A percentile compares a stretch with the other conserved stretches of the same genome.
Evolutionary conservation across 768 basidiomycete genomes (phyloP).

Genomic region (Holtermannia corniformis): DNA sequence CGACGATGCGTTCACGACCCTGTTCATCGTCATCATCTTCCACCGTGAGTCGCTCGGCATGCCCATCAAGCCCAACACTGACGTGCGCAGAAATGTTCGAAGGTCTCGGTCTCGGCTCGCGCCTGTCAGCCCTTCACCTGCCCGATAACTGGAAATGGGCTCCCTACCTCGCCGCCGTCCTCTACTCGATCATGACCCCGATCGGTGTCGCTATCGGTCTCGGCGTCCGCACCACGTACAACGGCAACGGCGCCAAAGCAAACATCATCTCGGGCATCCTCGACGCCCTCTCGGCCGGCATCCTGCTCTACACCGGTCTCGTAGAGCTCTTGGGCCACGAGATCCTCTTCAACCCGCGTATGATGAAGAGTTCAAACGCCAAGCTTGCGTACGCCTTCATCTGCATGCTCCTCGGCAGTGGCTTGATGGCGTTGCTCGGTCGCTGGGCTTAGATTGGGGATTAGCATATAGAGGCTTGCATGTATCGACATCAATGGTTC

Average conservation of each 20-base stretch:
- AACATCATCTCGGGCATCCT: conserved; percentile 74
- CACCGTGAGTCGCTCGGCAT: conserved; percentile 59
- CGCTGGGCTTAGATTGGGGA: conserved; percentile 66
- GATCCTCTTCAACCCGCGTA: conserved; percentile 79
- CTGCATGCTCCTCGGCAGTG: conserved; percentile 75
- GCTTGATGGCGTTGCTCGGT: conserved; percentile 82
- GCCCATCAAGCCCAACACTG: not conserved
- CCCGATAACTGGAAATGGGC: conserved; percentile 26
- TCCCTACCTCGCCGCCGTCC: conserved; percentile 28
- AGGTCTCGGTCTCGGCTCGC: conserved; percentile 83
- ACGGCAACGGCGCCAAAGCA: conserved; percentile 64
- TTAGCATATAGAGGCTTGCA: not conserved
- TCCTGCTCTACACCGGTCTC: conserved; percentile 51
- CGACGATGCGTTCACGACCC: conserved; percentile 62
- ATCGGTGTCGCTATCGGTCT: conserved; percentile 75
- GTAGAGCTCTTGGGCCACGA: conserved; percentile 75
- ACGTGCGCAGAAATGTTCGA: conserved; percentile 71
- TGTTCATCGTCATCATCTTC: conserved; percentile 85
- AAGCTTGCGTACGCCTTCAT: conserved; percentile 62
- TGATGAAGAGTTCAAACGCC: conserved; percentile 59
- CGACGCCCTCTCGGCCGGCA: conserved; percentile 77
- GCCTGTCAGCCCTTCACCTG: conserved; percentile 63
- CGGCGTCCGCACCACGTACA: conserved; percentile 56
- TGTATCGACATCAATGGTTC: not conserved
- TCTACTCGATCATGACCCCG: conserved; percentile 46